Base-by-base conservation (phyloP, 805 yeast genomes). In the Candida cerambycidarum region DNA sequence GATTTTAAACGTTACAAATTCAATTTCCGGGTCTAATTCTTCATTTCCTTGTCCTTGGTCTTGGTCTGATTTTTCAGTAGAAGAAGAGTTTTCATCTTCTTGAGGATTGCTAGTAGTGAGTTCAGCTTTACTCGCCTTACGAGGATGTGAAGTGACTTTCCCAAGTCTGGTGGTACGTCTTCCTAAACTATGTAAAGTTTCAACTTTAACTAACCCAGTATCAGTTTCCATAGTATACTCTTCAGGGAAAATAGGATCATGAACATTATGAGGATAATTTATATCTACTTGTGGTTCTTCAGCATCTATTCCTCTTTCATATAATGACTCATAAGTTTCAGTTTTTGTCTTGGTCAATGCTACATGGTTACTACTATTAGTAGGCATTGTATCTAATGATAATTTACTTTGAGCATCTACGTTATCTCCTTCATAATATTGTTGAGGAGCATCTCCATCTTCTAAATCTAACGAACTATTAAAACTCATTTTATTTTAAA, bases 151-250 rank as follows among this genome's bases (percentile, higher is more conserved):
- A 6, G 24, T 14, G 7, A 4, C 13, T 46, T 33, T 32, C 11
- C 62, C 44, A 40, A 52, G 53, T 12, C 46, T 51, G 19, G 38
- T 34, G 10, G 29, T 15, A 15, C 38, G 29, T 60, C 93, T 76
- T 27, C 95, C 93, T 25, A 87, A 48, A 7, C 75, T 71, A 35
- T 76, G 84, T 52, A 89, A 69, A 1, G 95, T 84, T 32, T 79
- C 68, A 1, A 83, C 86, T 1, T 92, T 93, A 11, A 89, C 97
- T 42, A 89, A 70, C 49, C 97, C 97, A 5, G 96, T 87, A 41
- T 76, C 75, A 0, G 97, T 89, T 69, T 89, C 97, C 62, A 89
- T 51, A 5, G 89, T 85, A 61, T 87, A 89, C 60, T 89, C 96
- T 69, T 89, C 97, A 7, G 97, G 97, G 73, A 89, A 89, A 27